Base-by-base conservation (phyloP, 2,329 filamentous ascomycete species). In the Niveomyces coronatus region DNA sequence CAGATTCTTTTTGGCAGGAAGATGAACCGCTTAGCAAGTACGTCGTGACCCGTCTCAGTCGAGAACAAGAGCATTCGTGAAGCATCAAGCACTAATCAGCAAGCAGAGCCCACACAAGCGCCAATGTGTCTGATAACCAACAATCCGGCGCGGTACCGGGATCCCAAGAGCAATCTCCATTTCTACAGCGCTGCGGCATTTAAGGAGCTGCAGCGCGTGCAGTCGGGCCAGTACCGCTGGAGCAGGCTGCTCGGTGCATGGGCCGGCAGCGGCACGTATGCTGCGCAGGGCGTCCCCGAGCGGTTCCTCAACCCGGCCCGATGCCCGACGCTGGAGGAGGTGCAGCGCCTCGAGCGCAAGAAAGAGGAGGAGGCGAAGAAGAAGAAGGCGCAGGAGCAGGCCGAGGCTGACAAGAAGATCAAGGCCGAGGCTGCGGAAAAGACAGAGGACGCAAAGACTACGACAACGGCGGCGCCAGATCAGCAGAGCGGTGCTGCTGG, bases 131-230 rank as follows among this genome's bases (percentile, higher is more conserved):
- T 79, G 34, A 88, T 96, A 53, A 95, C 86, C 1, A 82, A 81
- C 51, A 74, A 80, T 37, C 76, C 80, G 4, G 91, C 89, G 10
- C 77, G 77, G 39, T 96, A 93, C 58, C 75, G 79, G 17, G 91
- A 98, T 56, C 85, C 87, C 0, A 73, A 75, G 48, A 96, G 89
- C 0, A 84, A 85, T 0, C 69, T 96, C 13, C 76, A 80, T 1
- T 98, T 89, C 60, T 73, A 76, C 45, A 89, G 89, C 54, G 67
- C 76, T 30, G 74, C 80, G 45, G 88, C 87, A 0, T 95, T 87
- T 61, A 77, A 77, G 49, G 79, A 93, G 56, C 82, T 96, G 31
- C 81, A 85, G 51, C 76, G 80, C 39, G 70, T 94, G 11, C 63
- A 76, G 37, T 72, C 68, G 2, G 82, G 85, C 30, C 78, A 85